Evolutionary conservation across 2,329 filamentous ascomycete species (phyloP), one percentile per base, ranked within the genome.

Genomic region (Monilinia polystroma): DNA sequence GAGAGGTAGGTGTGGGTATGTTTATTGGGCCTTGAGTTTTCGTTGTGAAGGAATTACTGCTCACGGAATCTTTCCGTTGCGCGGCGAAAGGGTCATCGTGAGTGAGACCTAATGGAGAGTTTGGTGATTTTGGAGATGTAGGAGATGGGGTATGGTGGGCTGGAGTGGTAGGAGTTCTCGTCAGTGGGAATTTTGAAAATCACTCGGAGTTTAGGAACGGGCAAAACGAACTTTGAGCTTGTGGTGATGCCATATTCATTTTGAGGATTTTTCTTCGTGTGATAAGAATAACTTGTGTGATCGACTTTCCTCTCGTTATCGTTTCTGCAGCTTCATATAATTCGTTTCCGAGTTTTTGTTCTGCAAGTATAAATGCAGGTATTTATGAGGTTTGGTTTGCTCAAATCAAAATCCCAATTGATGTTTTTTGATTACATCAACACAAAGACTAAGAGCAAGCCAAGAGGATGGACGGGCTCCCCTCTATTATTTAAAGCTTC

Each of bases 241-340:
- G 23, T 57, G 62, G 62, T 56, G 62, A 64, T 11, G 62, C 62
- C 62, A 64, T 64, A 3, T 32, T 54, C n/a, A 12, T 55, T 32
- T 11, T 10, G 32, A 51, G 11, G 14, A 14, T 38, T 26, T 38
- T 51, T 8, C 32, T 32, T 41, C 23, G 58, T 41, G 32, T 35
- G 7, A 32, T 26, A 32, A 62, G 14, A 23, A 51, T 20, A 38
- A 26, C 38, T 20, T 41, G n/a, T 51, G 5, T 35, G 16, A 14
- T 51, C n/a, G 45, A 38, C 7, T 23, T 54, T 43, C 23, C 10
- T 11, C 23, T 6, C 16, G 38, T 54, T 63, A 41, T 55, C 49
- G 38, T 55, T n/a, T 55, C 11, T 38, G 58, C n/a, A 51, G 32
- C 58, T 62, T 51, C 58, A 62, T 51, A 32, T 49, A 35, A 35